A percentile compares a stretch with the other conserved stretches of the same genome.
Evolutionary conservation across 129 eudicot species (phyloP).

Genomic region (Scalesia atractyloides): DNA sequence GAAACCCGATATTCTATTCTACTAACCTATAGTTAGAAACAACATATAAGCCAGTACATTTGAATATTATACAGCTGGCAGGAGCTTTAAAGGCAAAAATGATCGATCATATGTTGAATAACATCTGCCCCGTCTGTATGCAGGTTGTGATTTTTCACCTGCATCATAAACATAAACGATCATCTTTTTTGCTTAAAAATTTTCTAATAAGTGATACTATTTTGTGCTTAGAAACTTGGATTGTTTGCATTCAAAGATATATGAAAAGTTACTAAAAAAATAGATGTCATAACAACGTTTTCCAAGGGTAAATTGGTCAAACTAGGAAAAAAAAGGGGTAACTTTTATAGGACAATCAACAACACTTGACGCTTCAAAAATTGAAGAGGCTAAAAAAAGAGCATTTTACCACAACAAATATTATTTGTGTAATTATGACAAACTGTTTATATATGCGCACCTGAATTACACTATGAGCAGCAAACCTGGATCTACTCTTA

Average conservation of each 20-base stretch:
- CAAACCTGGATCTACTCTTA: slow-evolving; percentile 66
- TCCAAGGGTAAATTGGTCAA: slow-evolving; percentile 1
- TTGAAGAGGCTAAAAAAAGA: background rate
- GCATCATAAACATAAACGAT: slow-evolving; percentile 7
- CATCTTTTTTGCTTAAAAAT: background rate
- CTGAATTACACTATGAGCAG: slow-evolving; percentile 97
- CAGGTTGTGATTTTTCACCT: slow-evolving; percentile 74
- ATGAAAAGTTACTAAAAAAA: background rate
- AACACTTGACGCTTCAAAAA: background rate
- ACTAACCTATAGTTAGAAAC: slow-evolving; percentile 20
- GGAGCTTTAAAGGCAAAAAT: slow-evolving; percentile 51
- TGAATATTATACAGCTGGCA: slow-evolving; percentile 24
- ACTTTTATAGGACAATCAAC: background rate
- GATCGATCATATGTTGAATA: slow-evolving; percentile 93
- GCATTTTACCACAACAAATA: background rate
- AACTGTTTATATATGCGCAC: slow-evolving; percentile 32
- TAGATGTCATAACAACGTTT: slow-evolving; percentile 4
- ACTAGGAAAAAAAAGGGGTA: background rate
- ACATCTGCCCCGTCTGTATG: slow-evolving; percentile 92
- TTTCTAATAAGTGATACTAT: background rate
- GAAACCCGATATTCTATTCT: background rate
- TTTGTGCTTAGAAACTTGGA: background rate
- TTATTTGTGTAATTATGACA: background rate
- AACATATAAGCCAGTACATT: slow-evolving; percentile 19
- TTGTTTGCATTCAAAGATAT: background rate